Evolutionary conservation across 306 rosid species (phyloP), one percentile per base, ranked within the genome.

Genomic region (Morella rubra): DNA sequence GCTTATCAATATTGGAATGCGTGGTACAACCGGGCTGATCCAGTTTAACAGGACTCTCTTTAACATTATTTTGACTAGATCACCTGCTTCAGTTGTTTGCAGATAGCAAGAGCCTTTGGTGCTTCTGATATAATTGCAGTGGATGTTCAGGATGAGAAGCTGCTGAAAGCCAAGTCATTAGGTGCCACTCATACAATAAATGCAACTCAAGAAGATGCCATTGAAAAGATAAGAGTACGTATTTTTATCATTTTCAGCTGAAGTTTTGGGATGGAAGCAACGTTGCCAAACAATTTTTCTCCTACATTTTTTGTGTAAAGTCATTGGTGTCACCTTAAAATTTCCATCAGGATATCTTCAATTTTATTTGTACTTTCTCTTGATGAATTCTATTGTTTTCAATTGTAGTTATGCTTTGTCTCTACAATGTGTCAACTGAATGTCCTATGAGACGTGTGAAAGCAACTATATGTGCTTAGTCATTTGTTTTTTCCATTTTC

Each of bases 71-170:
- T 53, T 77, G 73, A 86, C 77, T 66, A 51, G 58, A 50, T 80
- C 71, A 69, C 66, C 66, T 73, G 62, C 78, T 83, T 82, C 97
- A 95, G 98, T 88, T 95, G 98, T 88, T 86, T 95, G 93, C 98
- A 92, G 98, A 92, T 92, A 75, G 98, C 98, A 56, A 90, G 89
- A 87, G 97, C 98, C 72, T 95, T 95, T 81, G 98, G 98, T 81
- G 97, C 98, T 62, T 90, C 98, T 37, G 90, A 92, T 74, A 90
- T 92, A 73, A 92, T 95, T 79, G 98, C 98, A 62, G 97, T 92
- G 70, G 98, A 95, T 81, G 77, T 95, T 80, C 90, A 81, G 76
- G 98, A 95, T 81, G 96, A 90, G 5, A 95, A 95, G 76, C 86
- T 95, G 81, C 86, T 84, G 80, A 90, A 92, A 82, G 97, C 97